A percentile compares a stretch with the other conserved stretches of the same genome.
These are phyloP conservation scores for Coemansia sp. DNA, from an alignment of 192 early-diverging fungal species.

Conservation along the genomic window DNA sequence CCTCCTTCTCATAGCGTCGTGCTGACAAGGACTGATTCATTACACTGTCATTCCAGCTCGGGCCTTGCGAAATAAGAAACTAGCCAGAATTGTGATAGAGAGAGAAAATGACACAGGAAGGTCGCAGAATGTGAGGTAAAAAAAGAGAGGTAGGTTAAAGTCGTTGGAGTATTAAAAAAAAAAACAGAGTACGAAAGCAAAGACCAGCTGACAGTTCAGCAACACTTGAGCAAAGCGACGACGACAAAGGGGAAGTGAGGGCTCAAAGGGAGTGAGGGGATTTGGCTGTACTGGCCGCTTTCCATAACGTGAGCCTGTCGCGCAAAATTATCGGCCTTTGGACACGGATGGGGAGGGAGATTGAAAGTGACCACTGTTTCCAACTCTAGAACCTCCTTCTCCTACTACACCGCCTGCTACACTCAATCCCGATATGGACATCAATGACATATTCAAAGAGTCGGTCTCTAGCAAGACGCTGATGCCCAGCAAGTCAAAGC, in stretches of 20 bases:
- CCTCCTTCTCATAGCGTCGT: constrained; percentile 54
- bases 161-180: neutral
- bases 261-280: constrained; percentile 2
- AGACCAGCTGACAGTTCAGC: neutral
- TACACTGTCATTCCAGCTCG: constrained; percentile 38
- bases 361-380: neutral
- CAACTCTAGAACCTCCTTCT: neutral
- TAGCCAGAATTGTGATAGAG: neutral
- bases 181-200: neutral
- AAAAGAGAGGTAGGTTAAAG: neutral
- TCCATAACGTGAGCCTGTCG: neutral
- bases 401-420: neutral
- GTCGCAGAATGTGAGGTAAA: neutral
- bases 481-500: constrained; percentile 30
- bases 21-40: constrained; percentile 52
- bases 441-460: constrained; percentile 54
- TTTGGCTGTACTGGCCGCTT: neutral
- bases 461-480: constrained; percentile 33
- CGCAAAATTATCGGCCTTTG: neutral
- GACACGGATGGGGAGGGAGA: neutral
- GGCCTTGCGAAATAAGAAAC: neutral
- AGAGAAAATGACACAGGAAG: too few species aligned
- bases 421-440: constrained; percentile 25
- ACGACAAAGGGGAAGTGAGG: neutral
- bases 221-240: neutral